Base-by-base conservation (phyloP, 2,329 filamentous ascomycete genomes). In the Trichoderma semiorbis region DNA sequence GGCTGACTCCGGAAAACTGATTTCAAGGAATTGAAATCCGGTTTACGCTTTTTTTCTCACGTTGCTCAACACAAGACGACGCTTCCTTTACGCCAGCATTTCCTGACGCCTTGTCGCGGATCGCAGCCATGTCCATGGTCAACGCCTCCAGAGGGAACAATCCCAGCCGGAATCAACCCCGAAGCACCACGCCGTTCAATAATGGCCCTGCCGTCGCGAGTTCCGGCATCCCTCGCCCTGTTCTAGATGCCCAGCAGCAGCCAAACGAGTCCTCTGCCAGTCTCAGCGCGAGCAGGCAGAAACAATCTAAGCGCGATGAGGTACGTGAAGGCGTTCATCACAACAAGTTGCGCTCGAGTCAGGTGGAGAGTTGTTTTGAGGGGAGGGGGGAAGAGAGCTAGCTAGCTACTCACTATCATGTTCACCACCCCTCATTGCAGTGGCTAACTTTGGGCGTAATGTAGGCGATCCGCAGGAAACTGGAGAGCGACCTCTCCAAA, bases 291-390 rank as follows among this genome's bases (percentile, higher is more conserved):
- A 98, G 95, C 83, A 91, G 96, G 79, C 93, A 96, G 83, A 98
- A 98, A 85, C 95, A 98, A 87, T 92, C 91, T 77, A 98, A 98
- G 85, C 91, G 95, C 83, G 96, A 99, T 91, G 96, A 99, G 92
- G 96, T 99, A 86, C 78, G 89, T 67, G 47, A 53, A 85, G 75
- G n/a, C 11, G 3, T 32, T 16, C 10, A 7, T 32, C 36, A 12
- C 64, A 30, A n/a, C 36, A 28, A 36, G 47, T 58, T 53, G 63
- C 7, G 18, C 62, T 58, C 60, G 34, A 34, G 39, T 55, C 53
- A 12, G 14, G 64, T 65, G 66, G 65, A 60, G 55, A 60, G 55
- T 32, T 26, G 47, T 58, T 63, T 65, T 18, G 30, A 21, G 39
- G 62, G 16, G n/a, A 26, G 64, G 36, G 55, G 36, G 34, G n/a